Conservation (phyloP, 495 filamentous ascomycete genomes). For the Podospora pseudocomata region DNA sequence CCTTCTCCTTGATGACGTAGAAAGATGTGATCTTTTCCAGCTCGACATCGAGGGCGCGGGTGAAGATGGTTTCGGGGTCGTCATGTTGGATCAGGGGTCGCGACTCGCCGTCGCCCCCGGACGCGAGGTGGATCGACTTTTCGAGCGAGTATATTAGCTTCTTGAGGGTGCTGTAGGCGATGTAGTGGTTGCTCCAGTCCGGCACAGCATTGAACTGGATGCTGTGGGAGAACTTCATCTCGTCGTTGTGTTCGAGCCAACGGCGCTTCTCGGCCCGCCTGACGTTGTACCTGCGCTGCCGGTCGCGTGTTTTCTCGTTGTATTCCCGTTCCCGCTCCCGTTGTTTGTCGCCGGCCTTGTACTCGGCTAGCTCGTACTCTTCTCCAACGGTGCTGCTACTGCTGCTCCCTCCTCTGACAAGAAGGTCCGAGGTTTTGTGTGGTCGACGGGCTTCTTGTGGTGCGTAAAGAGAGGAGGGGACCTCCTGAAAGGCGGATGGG, state of each 20-base stretch:
- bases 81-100: slow-evolving; percentile 69
- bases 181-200: slow-evolving; percentile 97
- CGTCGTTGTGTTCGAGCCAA: slow-evolving; percentile 62
- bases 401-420: slow-evolving; percentile 29
- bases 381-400: slow-evolving; percentile 13
- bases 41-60: slow-evolving; percentile 77
- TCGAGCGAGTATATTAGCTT: slow-evolving; percentile 96
- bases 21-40: slow-evolving; percentile 91
- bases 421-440: slow-evolving; percentile 21
- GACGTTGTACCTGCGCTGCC: slow-evolving; percentile 25
- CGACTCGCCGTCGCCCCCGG: slow-evolving; percentile 66
- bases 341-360: slow-evolving; percentile 10
- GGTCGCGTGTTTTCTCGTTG: slow-evolving; percentile 11
- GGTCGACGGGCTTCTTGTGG: slow-evolving; percentile 22
- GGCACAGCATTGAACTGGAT: slow-evolving; percentile 99
- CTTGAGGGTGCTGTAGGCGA: slow-evolving; percentile 97
- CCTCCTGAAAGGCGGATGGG: slow-evolving; percentile 22
- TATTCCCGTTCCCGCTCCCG: slow-evolving; percentile 7
- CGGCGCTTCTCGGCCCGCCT: slow-evolving; percentile 49
- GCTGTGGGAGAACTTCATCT: slow-evolving; percentile 99
- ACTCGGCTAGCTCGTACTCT: slow-evolving; percentile 40
- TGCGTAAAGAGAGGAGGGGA: slow-evolving; percentile 23
- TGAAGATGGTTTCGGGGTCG: slow-evolving; percentile 76
- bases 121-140: slow-evolving; percentile 61
- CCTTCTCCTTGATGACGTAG: slow-evolving; percentile 79